A percentile compares a stretch with the other conserved stretches of the same genome.
phyloP scores from a whole-genome alignment of 352 stramenopile genomes.

The Thraustotheca clavata region DNA sequence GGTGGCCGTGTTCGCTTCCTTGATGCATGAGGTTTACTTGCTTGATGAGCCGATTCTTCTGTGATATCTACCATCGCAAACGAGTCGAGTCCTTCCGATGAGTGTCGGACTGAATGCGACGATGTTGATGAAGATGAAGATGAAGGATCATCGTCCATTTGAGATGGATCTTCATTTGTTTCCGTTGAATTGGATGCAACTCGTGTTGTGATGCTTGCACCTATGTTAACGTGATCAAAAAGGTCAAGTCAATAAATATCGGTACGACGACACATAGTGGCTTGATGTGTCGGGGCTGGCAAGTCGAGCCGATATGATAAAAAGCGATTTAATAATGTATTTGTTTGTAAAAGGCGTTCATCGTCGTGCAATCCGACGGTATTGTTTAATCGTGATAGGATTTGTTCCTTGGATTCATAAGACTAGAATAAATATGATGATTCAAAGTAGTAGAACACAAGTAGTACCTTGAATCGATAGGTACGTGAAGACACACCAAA shows the following conservation, averaged over 20 bases:
- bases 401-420: slow-evolving; percentile 70
- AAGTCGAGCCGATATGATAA: slow-evolving; percentile 69
- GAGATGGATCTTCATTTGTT: slow-evolving; percentile 14
- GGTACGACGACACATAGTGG: neutral
- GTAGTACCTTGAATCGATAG: slow-evolving; percentile 66
- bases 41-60: neutral
- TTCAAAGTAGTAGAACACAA: neutral
- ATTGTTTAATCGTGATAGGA: slow-evolving; percentile 44
- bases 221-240: neutral
- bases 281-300: slow-evolving; percentile 29
- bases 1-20: slow-evolving; percentile 3
- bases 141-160: neutral
- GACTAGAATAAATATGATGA: slow-evolving; percentile 19
- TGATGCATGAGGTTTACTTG: neutral
- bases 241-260: slow-evolving; percentile 5
- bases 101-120: slow-evolving; percentile 1
- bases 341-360: slow-evolving; percentile 57
- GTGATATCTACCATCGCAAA: slow-evolving; percentile 7
- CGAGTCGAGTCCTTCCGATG: neutral
- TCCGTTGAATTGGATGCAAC: slow-evolving; percentile 20
- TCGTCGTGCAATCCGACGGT: slow-evolving; percentile 44
- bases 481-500: slow-evolving; percentile 71
- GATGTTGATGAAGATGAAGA: neutral
- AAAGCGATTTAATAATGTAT: slow-evolving; percentile 73
- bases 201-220: slow-evolving; percentile 4